Percentiles rank a stretch among this genome's conserved stretches.
Conservation (phyloP, 2,329 filamentous ascomycete genomes). For the Aspergillus sp. region DNA sequence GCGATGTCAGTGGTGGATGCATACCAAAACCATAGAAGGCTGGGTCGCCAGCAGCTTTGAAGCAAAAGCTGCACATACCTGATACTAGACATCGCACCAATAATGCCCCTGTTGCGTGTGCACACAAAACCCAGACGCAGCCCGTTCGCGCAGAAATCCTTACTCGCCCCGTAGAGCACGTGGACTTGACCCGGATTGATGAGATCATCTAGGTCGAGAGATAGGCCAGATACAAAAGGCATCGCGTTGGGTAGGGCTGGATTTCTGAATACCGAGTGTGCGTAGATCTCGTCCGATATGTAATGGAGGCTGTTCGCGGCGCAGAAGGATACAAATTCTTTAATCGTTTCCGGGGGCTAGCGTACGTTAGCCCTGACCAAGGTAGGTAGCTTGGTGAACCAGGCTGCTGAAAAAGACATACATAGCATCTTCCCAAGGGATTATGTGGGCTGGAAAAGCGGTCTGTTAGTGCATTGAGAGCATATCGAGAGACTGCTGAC, state of each 20-base stretch:
- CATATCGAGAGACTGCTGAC: too few relatives aligned
- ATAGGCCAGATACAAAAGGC: conserved; percentile 32
- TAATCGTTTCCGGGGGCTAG: conserved; percentile 24
- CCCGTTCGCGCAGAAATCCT: conserved; percentile 63
- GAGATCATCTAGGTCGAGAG: conserved; percentile 48
- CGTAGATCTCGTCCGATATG: conserved; percentile 64
- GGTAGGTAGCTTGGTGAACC: too few relatives aligned
- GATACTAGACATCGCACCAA: neutral
- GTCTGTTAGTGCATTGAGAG: neutral
- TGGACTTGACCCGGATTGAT: conserved; percentile 58
- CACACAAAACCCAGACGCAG: conserved; percentile 51
- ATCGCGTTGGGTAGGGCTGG: conserved; percentile 20
- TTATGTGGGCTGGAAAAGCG: conserved; percentile 1
- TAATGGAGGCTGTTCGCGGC: conserved; percentile 48
- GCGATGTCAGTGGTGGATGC: neutral
- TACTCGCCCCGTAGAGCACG: conserved; percentile 52
- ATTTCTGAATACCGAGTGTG: conserved; percentile 54
- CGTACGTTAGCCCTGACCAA: too few relatives aligned
- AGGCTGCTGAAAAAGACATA: neutral
- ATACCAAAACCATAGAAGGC: too few relatives aligned
- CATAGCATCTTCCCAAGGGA: conserved; percentile 4
- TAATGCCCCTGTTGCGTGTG: neutral
- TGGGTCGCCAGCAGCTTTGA: too few relatives aligned
- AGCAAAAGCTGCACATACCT: too few relatives aligned
- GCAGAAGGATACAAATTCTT: neutral